Evolutionary conservation across 1,139 yeast genomes (phyloP), one percentile per base, ranked within the genome.

Genomic region (Debaryomyces udenii): DNA sequence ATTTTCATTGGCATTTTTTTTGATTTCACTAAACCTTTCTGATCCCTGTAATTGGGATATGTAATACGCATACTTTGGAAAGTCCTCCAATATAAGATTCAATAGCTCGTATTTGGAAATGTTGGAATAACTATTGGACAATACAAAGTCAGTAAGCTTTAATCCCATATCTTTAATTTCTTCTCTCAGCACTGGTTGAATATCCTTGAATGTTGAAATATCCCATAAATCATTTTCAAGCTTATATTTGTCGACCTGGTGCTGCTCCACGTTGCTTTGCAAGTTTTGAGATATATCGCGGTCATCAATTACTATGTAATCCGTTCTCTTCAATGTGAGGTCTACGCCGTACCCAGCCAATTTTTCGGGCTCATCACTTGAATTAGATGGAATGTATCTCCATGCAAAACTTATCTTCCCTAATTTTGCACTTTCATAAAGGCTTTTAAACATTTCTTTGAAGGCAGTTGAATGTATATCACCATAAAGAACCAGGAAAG

Each of bases 361-460:
- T 0, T 52, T 36, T 32, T 78, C 80, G 6, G 56, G 47, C 18
- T 53, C 51, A 2, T 37, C 44, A 1, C 33, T 35, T 4, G 29
- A 20, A 2, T 39, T 27, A 2, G 60, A 40, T 0, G 81, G 80
- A 6, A 80, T 70, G 51, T 88, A 84, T 50, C 97, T 74, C 85
- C 96, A 80, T 2, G 83, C 76, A 57, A 87, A 85, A 43, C 88
- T 73, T 24, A 90, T 59, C 52, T 87, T 86, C 0, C 88, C 94
- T 1, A 67, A 59, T 6, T 64, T 56, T 0, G 96, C 86, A 42
- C 85, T 80, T 34, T 77, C 76, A 46, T 71, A 74, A 42, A 93
- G 63, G 43, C 80, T 76, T 17, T 68, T 60, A 49, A 88, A 82
- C 66, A 86, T 83, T 3, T 63, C 65, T 9, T 66, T 65, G 53